Evolutionary conservation across 768 basidiomycete species (phyloP), one percentile per base, ranked within the genome.

Genomic region (Hypholoma sublateritium): DNA sequence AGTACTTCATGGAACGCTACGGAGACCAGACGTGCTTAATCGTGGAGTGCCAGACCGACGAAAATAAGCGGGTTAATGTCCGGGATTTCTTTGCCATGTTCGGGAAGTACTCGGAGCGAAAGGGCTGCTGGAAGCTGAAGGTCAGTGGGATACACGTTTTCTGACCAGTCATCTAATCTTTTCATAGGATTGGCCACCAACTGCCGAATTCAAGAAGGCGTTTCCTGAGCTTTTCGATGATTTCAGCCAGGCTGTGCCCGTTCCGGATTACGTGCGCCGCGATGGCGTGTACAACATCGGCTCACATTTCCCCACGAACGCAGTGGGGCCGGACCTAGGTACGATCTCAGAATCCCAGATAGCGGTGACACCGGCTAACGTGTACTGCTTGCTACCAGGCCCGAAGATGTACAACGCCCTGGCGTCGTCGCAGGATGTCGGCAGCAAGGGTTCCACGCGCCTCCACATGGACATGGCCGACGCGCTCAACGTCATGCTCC

Each of bases 331-430:
- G 16, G 94, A 94, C 67, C 79, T 94, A 12, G 87, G 89, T 91
- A 64, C 46, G 82, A 69, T 46, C 54, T 59, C 48, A 62, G 32
- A 35, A 14, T 54, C 17, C 47, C 32, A 39, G 28, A 24, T 32
- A 47, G 16, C n/a, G 42, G 1, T 37, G 13, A 25, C 57, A 6
- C 24, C 16, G 12, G 17, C 24, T 11, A n/a, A 47, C 25, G n/a
- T n/a, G n/a, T n/a, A n/a, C n/a, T n/a, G n/a, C 43, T 49, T 11
- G 46, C 53, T 28, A 36, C 69, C 17, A 87, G 93, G 93, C 3
- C 95, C 95, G 1, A 97, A 96, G 74, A 90, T 95, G 91, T 97
- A 97, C 72, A 95, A 93, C 61, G 91, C 94, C 0, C 86, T 93
- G 74, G 85, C 86, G 9, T 89, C 88, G 3, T 80, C 77, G 39